phyloP scores from a whole-genome alignment of 495 filamentous ascomycete genomes.

The Penicillium pulvis region DNA sequence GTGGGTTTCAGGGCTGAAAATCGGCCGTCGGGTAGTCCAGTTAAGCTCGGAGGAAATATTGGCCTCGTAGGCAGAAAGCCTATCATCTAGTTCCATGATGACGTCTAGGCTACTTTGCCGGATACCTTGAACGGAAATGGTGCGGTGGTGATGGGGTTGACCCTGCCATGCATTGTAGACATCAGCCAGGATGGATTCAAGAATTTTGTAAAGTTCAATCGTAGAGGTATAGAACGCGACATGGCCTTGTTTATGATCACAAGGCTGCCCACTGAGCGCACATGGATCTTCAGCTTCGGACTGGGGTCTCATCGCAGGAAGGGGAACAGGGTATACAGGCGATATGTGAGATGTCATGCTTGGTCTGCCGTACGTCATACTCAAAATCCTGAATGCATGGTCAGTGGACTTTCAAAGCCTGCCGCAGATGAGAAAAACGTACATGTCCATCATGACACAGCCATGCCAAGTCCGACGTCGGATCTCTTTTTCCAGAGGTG shows the following conservation, averaged over 20 bases:
- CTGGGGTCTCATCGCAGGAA: slow-evolving; percentile 28
- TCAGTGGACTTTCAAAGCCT: slow-evolving; percentile 8
- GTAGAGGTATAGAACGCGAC: slow-evolving; percentile 44
- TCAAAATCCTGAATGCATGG: slow-evolving; percentile 37
- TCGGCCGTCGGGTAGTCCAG: slow-evolving; percentile 28
- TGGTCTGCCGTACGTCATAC: slow-evolving; percentile 52
- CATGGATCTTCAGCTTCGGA: slow-evolving; percentile 24
- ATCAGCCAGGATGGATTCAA: slow-evolving; percentile 44
- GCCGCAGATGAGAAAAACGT: slow-evolving; percentile 11
- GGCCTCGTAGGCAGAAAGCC: slow-evolving; percentile 38
- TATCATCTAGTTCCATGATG: slow-evolving; percentile 43
- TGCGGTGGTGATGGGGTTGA: slow-evolving; percentile 18
- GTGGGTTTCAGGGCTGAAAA: slow-evolving; percentile 3
- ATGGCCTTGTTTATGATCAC: slow-evolving; percentile 26
- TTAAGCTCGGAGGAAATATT: slow-evolving; percentile 38
- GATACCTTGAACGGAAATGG: slow-evolving; percentile 10
- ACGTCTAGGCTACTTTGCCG: slow-evolving; percentile 38
- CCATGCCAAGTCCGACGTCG: slow-evolving; percentile 51
- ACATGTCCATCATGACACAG: slow-evolving; percentile 52
- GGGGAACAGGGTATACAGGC: slow-evolving; percentile 30
- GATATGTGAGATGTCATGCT: slow-evolving; percentile 45
- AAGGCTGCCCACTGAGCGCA: slow-evolving; percentile 22
- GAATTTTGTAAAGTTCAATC: slow-evolving; percentile 44
- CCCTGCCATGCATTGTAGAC: slow-evolving; percentile 45
- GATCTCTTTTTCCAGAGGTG: slow-evolving; percentile 42